Evolutionary conservation across 2,329 filamentous ascomycete species (phyloP).

Genomic region (Cytospora paraplurivora): DNA sequence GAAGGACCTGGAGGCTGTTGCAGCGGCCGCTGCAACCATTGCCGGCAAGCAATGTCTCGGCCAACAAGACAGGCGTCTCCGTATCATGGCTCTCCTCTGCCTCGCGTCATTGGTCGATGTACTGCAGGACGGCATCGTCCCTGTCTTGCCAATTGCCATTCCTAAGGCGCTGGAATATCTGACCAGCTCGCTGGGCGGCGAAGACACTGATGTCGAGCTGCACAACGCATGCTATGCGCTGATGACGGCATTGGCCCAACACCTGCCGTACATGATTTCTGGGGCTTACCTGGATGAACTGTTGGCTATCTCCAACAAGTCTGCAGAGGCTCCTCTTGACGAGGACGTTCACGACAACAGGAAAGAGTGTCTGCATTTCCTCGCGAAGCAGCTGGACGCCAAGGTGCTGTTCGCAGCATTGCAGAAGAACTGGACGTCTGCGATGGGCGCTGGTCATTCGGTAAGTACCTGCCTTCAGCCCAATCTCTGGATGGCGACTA

Average conservation of each 20-base stretch:
- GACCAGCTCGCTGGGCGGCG: constrained; percentile 58
- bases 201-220: constrained; percentile 60
- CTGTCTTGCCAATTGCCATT: constrained; percentile 76
- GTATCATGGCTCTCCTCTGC: constrained; percentile 83
- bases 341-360: constrained; percentile 66
- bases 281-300: constrained; percentile 72
- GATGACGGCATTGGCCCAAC: constrained; percentile 75
- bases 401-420: constrained; percentile 75
- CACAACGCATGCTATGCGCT: constrained; percentile 84
- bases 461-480: constrained; percentile 47
- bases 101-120: constrained; percentile 89
- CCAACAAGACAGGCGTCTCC: constrained; percentile 70
- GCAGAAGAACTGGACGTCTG: constrained; percentile 69
- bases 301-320: constrained; percentile 70
- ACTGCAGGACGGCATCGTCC: constrained; percentile 81
- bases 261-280: constrained; percentile 88
- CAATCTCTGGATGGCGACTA: constrained; percentile 32
- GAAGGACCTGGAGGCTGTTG: constrained; percentile 78
- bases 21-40: constrained; percentile 74
- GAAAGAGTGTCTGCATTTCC: constrained; percentile 67
- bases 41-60: constrained; percentile 76
- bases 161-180: constrained; percentile 73
- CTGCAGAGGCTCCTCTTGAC: constrained; percentile 64
- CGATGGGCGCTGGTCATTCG: constrained; percentile 61
- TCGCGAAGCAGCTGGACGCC: constrained; percentile 76